Conservation (phyloP, 257 asterid species). For the Fraxinus americana region DNA sequence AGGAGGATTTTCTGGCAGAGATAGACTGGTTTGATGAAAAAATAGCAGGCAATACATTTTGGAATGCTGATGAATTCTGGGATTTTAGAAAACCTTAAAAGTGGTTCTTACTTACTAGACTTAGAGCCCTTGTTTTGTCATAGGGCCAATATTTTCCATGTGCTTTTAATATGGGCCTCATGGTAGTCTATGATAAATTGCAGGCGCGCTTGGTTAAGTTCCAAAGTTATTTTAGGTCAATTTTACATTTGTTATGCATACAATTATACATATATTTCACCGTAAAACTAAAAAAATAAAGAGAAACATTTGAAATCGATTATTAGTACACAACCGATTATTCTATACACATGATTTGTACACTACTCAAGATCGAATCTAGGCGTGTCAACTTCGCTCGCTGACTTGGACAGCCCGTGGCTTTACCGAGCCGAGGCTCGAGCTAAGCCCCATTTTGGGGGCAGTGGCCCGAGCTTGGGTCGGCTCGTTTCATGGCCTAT, state of each 20-base stretch:
- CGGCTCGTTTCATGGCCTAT: too few species aligned
- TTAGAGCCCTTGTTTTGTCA: not conserved
- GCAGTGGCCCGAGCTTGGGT: too few species aligned
- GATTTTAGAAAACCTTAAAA: conserved; percentile 42
- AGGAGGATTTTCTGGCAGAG: conserved; percentile 31
- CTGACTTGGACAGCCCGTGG: too few species aligned
- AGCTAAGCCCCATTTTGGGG: too few species aligned
- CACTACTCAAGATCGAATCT: not conserved
- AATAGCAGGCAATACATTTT: conserved; percentile 31
- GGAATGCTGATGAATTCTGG: conserved; percentile 71
- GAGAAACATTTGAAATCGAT: not conserved
- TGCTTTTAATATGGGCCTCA: not conserved
- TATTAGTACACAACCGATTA: not conserved
- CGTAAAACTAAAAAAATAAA: not conserved
- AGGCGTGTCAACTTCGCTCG: too few species aligned
- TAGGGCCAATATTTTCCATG: not conserved
- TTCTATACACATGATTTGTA: not conserved
- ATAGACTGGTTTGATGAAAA: conserved; percentile 55
- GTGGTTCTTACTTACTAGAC: conserved; percentile 24
- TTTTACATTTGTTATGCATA: not conserved
- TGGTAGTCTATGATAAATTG: not conserved
- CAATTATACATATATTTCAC: not conserved
- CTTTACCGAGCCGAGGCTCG: too few species aligned
- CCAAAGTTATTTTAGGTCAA: not conserved
- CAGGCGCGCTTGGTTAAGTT: not conserved